A percentile compares a stretch with the other conserved stretches of the same genome.
Evolutionary conservation across 805 yeast genomes (phyloP).

Genomic region (Candida ascalaphidarum): DNA sequence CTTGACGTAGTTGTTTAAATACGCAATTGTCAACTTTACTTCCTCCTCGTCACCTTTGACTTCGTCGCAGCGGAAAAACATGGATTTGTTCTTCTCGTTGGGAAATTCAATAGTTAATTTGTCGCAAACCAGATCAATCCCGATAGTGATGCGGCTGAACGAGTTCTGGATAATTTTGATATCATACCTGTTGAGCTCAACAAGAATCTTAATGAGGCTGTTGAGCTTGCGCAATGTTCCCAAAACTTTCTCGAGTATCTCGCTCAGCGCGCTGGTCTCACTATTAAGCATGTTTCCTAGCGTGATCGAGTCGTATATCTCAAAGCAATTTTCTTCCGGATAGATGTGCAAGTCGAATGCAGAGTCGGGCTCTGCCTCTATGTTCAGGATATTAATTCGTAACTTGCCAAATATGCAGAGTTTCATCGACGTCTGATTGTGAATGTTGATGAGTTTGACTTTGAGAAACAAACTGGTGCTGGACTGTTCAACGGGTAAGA

Average conservation of each 20-base stretch:
- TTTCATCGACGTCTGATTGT: constrained; percentile 14
- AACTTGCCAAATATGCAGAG: constrained; percentile 18
- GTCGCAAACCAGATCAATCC: too few species aligned
- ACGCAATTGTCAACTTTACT: constrained; percentile 6
- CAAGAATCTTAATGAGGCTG: constrained; percentile 22
- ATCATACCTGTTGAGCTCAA: constrained; percentile 20
- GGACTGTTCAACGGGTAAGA: constrained; percentile 25
- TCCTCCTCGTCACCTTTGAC: constrained; percentile 7
- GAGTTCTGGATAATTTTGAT: constrained; percentile 18
- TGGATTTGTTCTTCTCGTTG: not conserved
- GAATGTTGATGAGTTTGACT: constrained; percentile 14
- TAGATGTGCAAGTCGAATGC: constrained; percentile 14
- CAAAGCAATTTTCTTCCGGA: constrained; percentile 15
- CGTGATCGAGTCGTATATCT: constrained; percentile 18
- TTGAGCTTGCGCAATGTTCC: constrained; percentile 21
- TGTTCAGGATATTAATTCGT: too few species aligned
- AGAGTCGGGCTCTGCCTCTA: constrained; percentile 11
- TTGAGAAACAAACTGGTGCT: constrained; percentile 24
- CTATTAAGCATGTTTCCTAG: constrained; percentile 14
- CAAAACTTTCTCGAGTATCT: constrained; percentile 17
- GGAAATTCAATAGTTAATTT: constrained; percentile 6
- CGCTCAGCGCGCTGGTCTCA: constrained; percentile 3
- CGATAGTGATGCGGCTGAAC: constrained; percentile 18
- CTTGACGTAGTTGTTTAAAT: constrained; percentile 3
- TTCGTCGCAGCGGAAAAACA: constrained; percentile 1